Conservation (phyloP, 1,139 yeast species). For the Magnusiomyces fungicola region DNA sequence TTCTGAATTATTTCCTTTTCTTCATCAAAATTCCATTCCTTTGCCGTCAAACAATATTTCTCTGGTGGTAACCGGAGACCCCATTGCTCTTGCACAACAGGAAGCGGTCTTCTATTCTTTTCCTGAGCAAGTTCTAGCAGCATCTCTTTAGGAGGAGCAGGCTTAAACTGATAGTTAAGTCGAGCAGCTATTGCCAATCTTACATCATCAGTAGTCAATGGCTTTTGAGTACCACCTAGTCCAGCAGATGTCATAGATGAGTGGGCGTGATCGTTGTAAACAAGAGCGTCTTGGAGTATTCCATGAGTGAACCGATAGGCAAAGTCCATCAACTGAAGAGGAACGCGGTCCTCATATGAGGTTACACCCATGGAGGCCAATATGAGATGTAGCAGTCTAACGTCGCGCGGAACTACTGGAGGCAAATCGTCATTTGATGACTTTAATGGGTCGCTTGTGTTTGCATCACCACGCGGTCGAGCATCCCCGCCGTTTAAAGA, state of each 20-base stretch:
- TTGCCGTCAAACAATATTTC: constrained; percentile 85
- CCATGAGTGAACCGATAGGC: constrained; percentile 86
- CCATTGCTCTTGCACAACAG: constrained; percentile 87
- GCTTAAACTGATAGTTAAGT: constrained; percentile 90
- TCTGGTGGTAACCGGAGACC: constrained; percentile 96
- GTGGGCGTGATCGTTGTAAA: constrained; percentile 71
- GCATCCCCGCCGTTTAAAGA: too few relatives aligned
- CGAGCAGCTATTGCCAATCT: constrained; percentile 90
- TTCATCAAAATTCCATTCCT: constrained; percentile 59
- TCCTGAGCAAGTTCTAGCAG: constrained; percentile 87
- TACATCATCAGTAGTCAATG: constrained; percentile 78
- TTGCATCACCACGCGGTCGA: too few relatives aligned
- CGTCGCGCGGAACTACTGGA: constrained; percentile 66
- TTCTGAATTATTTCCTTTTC: constrained; percentile 34
- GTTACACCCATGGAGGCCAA: constrained; percentile 92
- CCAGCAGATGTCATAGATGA: constrained; percentile 31
- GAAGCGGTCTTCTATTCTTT: constrained; percentile 79
- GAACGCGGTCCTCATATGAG: constrained; percentile 90
- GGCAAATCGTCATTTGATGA: constrained; percentile 10
- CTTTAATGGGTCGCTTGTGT: constrained; percentile 2
- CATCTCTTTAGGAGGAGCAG: constrained; percentile 90
- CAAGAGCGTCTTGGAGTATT: constrained; percentile 78
- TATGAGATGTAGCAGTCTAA: constrained; percentile 77
- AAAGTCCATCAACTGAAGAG: constrained; percentile 91
- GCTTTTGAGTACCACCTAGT: constrained; percentile 39